Base-by-base conservation (phyloP, 345 rosid genomes). In the Acer yangbiense region DNA sequence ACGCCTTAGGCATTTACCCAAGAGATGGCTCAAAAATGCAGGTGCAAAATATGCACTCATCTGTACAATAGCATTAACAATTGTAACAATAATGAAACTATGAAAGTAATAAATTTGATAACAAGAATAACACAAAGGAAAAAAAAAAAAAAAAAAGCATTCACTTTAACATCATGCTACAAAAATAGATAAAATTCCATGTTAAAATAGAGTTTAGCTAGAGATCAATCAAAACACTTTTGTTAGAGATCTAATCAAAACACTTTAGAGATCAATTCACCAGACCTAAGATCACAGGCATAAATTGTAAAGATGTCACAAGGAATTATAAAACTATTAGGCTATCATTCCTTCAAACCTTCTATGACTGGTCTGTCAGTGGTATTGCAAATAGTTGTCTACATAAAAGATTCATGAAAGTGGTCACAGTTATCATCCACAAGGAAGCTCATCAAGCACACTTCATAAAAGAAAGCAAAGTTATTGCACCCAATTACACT, bases 31-130 rank as follows among this genome's bases (percentile, higher is more conserved):
- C 82, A 91, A 94, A 87, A 92, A 90, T 2, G 97, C 99, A 16
- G 98, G 98, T 4, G 98, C 98, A 87, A 85, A 90, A 66, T 97
- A 94, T 77, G 97, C 97, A 85, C 98, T 96, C 98, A 94, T 94
- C 99, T 96, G 87, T 72, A 72, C 65, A 63, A 66, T 35, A 27
- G 27, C 44, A 74, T 52, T 50, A 3, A 52, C 63, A 75, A 48
- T 29, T 50, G 41, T 14, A 44, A 62, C 44, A 12, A 41, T 48
- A 11, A n/a, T 2, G 21, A 60, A 60, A n/a, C 3, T 7, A n/a
- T 2, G 21, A 60, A 60, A n/a, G 10, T 7, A 60, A 60, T 60
- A 8, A 60, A 60, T 20, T 2, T 20, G 10, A 60, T 8, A 60
- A 7, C 11, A 60, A 60, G 11, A 60, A 60, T 21, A 60, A 20